Conservation (phyloP, 495 filamentous ascomycete species). For the Neurospora hispaniola region DNA sequence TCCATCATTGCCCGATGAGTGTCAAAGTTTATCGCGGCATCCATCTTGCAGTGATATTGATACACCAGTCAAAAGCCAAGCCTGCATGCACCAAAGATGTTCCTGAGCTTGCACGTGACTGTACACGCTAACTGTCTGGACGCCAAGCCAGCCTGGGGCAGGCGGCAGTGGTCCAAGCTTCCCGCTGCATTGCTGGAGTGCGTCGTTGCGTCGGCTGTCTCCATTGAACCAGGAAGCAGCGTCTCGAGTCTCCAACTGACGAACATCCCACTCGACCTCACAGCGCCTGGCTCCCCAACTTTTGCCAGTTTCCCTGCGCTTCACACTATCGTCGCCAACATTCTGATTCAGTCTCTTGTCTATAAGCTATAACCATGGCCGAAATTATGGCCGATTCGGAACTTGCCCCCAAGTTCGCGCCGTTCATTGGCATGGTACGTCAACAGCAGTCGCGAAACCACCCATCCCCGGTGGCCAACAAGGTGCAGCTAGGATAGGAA, state of each 20-base stretch:
- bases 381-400: slow-evolving; percentile 57
- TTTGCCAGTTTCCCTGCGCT: background rate
- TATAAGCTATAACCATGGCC: background rate
- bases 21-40: background rate
- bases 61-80: background rate
- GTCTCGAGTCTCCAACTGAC: background rate
- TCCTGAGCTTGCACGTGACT: background rate
- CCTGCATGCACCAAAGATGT: background rate
- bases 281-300: background rate
- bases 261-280: background rate
- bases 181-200: background rate
- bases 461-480: slow-evolving; percentile 1
- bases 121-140: background rate
- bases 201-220: background rate
- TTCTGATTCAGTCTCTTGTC: background rate
- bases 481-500: background rate
- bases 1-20: background rate
- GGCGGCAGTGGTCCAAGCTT: background rate
- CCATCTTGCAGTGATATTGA: background rate
- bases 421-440: slow-evolving; percentile 94
- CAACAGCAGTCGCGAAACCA: background rate
- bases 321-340: background rate
- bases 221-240: background rate
- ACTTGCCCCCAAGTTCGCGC: slow-evolving; percentile 78
- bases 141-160: background rate